Conservation (phyloP, 352 stramenopile genomes). For the Hyaloperonospora brassicae region DNA sequence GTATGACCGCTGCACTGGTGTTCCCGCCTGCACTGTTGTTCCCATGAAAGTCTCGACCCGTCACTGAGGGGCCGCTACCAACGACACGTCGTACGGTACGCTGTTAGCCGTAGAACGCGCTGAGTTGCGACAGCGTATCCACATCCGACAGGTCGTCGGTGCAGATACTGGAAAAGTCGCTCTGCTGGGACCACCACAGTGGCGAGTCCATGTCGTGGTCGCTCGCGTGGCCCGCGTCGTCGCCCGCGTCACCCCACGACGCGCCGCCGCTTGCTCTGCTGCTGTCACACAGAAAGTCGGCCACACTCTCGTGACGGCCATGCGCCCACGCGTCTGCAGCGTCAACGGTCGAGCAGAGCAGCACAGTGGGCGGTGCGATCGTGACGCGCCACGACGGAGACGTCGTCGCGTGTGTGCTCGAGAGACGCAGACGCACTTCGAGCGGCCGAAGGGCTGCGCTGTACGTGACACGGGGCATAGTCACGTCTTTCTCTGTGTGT, state of each 20-base stretch:
- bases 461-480: slow-evolving; percentile 32
- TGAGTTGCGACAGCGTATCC: slow-evolving; percentile 43
- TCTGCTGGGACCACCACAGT: slow-evolving; percentile 30
- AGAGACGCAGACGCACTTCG: slow-evolving; percentile 43
- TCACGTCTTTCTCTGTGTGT: slow-evolving; percentile 6
- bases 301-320: slow-evolving; percentile 1
- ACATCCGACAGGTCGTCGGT: slow-evolving; percentile 55
- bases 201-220: slow-evolving; percentile 27
- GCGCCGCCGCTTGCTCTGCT: neutral
- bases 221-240: slow-evolving; percentile 9
- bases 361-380: slow-evolving; percentile 25
- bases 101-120: slow-evolving; percentile 21
- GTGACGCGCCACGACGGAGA: slow-evolving; percentile 31
- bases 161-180: slow-evolving; percentile 39
- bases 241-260: slow-evolving; percentile 8
- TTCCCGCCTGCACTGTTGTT: neutral
- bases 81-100: too few species aligned
- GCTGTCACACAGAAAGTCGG: neutral
- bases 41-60: too few species aligned
- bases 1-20: neutral
- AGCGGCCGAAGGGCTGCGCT: slow-evolving; percentile 38
- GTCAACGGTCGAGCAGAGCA: slow-evolving; percentile 17
- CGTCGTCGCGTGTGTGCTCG: neutral
- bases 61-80: too few species aligned
- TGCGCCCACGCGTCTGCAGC: slow-evolving; percentile 1